phyloP scores from a whole-genome alignment of 176 grass and related monocot genomes.

The Microstegium vimineum region DNA sequence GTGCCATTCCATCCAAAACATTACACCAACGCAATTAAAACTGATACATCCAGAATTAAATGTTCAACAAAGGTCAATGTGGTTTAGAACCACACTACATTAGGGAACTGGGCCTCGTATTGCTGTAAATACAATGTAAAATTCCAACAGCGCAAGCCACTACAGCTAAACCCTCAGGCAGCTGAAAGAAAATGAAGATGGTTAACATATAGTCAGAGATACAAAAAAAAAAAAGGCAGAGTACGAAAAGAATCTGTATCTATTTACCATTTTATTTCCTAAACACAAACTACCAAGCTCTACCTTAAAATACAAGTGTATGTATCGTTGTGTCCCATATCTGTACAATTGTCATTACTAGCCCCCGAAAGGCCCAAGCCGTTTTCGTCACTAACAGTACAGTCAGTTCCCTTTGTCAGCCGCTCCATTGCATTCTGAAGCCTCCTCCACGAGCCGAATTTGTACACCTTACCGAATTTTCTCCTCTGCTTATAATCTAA shows the following conservation, averaged over 20 bases:
- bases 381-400: slow-evolving; percentile 36
- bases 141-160: slow-evolving; percentile 8
- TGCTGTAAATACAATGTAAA: slow-evolving; percentile 13
- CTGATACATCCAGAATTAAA: neutral
- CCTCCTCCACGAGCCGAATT: slow-evolving; percentile 25
- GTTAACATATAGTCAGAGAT: slow-evolving; percentile 37
- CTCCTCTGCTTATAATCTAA: slow-evolving; percentile 26
- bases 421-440: slow-evolving; percentile 7
- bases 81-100: neutral
- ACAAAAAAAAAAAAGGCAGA: slow-evolving; percentile 36
- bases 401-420: slow-evolving; percentile 41
- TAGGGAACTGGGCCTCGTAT: slow-evolving; percentile 12
- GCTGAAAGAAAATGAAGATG: slow-evolving; percentile 18
- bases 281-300: slow-evolving; percentile 40
- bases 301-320: slow-evolving; percentile 48
- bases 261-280: slow-evolving; percentile 82
- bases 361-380: slow-evolving; percentile 13
- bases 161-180: slow-evolving; percentile 29
- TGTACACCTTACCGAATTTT: slow-evolving; percentile 8
- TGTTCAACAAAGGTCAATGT: neutral
- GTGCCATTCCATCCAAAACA: neutral
- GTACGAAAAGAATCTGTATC: slow-evolving; percentile 44
- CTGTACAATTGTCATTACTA: slow-evolving; percentile 79
- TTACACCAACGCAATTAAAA: neutral
- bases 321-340: slow-evolving; percentile 48